Evolutionary conservation across 805 yeast genomes (phyloP), one percentile per base, ranked within the genome.

Genomic region (Huiozyma naganishii): DNA sequence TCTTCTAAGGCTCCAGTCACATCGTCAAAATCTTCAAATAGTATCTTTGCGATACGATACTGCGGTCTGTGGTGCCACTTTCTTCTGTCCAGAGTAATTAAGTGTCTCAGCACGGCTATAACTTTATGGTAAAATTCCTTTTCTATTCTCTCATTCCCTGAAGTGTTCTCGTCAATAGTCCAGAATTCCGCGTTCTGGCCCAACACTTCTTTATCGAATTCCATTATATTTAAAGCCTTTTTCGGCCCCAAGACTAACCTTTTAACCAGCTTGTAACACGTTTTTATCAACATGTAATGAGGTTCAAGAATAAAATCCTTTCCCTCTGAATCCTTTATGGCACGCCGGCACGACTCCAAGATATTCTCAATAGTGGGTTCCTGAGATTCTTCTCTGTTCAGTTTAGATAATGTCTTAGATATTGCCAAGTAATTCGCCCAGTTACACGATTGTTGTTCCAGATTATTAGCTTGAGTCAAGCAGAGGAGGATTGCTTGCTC

Each of bases 11-110:
- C 92, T 0, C 65, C 68, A 2, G 64, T 62, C 6, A 64, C 48
- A 45, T 83, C 78, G 1, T 69, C 61, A 35, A 76, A 69, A 4
- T 78, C 81, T 1, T 77, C 76, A 42, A 65, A 71, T 12, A 69
- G 62, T 8, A 89, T 77, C 42, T 65, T 69, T 0, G 97, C 87
- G 11, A 84, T 66, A 48, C 88, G 68, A 55, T 73, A 88, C 2
- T 76, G 70, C 1, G 97, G 94, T 42, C 83, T 74, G 57, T 92
- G 97, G 42, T 88, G 95, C 97, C 97, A 88, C 42, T 79, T 84
- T 57, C 80, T 84, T 57, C 83, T 88, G 58, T 90, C 97, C 8
- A 74, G 62, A 0, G 66, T 41, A 12, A 72, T 61, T 3, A 86
- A 55, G 45, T 66, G 73, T 35, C 64, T 64, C 36, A 86, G 59